A percentile compares a stretch with the other conserved stretches of the same genome.
Conservation (phyloP, 1,284 basidiomycete species). For the Trametes pubescens region DNA sequence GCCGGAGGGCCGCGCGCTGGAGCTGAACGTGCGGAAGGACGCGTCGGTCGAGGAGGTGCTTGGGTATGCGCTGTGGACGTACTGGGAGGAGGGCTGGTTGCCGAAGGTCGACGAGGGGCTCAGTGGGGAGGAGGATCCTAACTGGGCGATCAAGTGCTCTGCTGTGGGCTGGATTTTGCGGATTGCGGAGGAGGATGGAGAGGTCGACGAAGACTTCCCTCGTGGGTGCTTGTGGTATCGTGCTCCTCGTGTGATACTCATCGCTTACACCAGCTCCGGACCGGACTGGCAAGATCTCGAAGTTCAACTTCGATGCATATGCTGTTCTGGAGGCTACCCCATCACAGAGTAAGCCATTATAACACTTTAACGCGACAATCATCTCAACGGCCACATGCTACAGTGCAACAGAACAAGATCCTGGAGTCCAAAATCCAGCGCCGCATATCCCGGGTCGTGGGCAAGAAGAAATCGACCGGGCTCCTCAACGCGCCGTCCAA, state of each 20-base stretch:
- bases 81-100: conserved; percentile 88
- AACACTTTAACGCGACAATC: neutral
- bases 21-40: conserved; percentile 83
- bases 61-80: conserved; percentile 91
- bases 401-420: conserved; percentile 86
- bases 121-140: conserved; percentile 66
- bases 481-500: conserved; percentile 34
- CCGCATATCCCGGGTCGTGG: conserved; percentile 73
- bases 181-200: conserved; percentile 96
- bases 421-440: conserved; percentile 82
- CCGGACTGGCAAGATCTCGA: conserved; percentile 82
- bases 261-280: conserved; percentile 75
- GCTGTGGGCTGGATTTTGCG: conserved; percentile 94
- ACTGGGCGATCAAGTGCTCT: conserved; percentile 65
- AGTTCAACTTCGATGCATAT: conserved; percentile 93
- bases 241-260: neutral
- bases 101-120: conserved; percentile 80
- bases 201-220: conserved; percentile 99
- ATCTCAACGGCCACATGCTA: conserved; percentile 8
- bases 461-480: conserved; percentile 59
- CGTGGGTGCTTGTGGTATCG: conserved; percentile 56
- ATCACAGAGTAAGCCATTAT: conserved; percentile 69
- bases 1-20: conserved; percentile 65
- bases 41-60: conserved; percentile 96
- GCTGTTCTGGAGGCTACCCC: conserved; percentile 83